Percentiles rank a stretch among this genome's conserved stretches.
These are phyloP conservation scores for Pelomyxa schiedti DNA, from an alignment of 78 protist genomes.

Conservation along the genomic window DNA sequence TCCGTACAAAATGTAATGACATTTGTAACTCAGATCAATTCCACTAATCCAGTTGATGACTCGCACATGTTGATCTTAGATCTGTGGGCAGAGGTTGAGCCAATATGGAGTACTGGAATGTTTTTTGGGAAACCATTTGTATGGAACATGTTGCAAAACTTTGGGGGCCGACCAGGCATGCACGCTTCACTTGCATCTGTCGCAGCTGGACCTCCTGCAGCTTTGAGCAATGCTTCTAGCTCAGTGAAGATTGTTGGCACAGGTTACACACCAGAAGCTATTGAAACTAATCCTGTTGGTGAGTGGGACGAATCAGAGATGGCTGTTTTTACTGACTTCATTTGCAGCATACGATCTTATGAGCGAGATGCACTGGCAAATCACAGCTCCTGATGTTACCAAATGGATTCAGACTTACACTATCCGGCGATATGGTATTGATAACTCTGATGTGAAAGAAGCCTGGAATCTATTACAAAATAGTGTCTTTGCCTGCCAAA, in stretches of 20 bases:
- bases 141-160: constrained; percentile 68
- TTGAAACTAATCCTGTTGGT: constrained; percentile 45
- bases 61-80: constrained; percentile 55
- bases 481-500: no score
- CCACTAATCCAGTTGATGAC: no score
- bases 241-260: constrained; percentile 48
- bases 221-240: neutral
- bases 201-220: constrained; percentile 20
- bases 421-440: constrained; percentile 48
- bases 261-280: constrained; percentile 73
- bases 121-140: constrained; percentile 64
- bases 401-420: constrained; percentile 33
- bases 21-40: no score
- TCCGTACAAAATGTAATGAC: constrained; percentile 44
- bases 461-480: no score
- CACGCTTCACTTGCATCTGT: constrained; percentile 47
- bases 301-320: no score
- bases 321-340: no score
- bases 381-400: constrained; percentile 5
- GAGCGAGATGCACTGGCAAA: constrained; percentile 58
- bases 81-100: constrained; percentile 57
- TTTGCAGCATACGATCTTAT: constrained; percentile 60
- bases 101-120: constrained; percentile 53
- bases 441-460: no score
- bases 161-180: constrained; percentile 63